Percentiles rank a stretch among this genome's conserved stretches.
Evolutionary conservation across 371 early-diverging fungal species (phyloP).

Genomic region (Mortierella sp.): DNA sequence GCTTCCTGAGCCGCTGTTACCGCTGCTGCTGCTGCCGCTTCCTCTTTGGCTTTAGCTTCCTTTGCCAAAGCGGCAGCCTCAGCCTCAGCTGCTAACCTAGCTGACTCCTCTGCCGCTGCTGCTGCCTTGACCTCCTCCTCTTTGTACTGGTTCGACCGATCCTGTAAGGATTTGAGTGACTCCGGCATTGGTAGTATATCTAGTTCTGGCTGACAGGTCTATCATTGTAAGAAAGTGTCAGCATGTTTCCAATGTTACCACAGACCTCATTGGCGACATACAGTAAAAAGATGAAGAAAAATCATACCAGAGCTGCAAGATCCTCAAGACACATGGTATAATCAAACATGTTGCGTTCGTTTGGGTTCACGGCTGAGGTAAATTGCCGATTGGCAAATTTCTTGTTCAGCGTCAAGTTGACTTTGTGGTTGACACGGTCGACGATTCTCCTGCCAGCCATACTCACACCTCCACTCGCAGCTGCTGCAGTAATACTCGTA

Average conservation of each 20-base stretch:
- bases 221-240: background rate
- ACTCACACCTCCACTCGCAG: background rate
- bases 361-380: constrained; percentile 16
- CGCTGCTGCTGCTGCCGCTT: background rate
- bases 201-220: constrained; percentile 42
- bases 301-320: constrained; percentile 18
- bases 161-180: constrained; percentile 19
- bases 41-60: background rate
- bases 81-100: background rate
- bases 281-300: background rate
- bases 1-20: background rate
- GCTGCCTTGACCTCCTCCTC: constrained; percentile 11
- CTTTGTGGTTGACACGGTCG: constrained; percentile 32
- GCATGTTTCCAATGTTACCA: no score
- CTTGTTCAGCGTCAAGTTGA: constrained; percentile 27
- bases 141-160: constrained; percentile 9
- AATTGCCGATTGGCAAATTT: constrained; percentile 22
- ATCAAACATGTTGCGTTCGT: constrained; percentile 9
- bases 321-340: constrained; percentile 19
- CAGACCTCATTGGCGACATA: background rate
- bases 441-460: constrained; percentile 15
- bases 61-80: background rate
- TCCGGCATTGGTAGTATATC: constrained; percentile 35
- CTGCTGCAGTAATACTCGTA: background rate
- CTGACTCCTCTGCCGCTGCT: background rate